A percentile compares a stretch with the other conserved stretches of the same genome.
Conservation (phyloP, 2,329 filamentous ascomycete genomes). For the Pseudogymnoascus sp. region DNA sequence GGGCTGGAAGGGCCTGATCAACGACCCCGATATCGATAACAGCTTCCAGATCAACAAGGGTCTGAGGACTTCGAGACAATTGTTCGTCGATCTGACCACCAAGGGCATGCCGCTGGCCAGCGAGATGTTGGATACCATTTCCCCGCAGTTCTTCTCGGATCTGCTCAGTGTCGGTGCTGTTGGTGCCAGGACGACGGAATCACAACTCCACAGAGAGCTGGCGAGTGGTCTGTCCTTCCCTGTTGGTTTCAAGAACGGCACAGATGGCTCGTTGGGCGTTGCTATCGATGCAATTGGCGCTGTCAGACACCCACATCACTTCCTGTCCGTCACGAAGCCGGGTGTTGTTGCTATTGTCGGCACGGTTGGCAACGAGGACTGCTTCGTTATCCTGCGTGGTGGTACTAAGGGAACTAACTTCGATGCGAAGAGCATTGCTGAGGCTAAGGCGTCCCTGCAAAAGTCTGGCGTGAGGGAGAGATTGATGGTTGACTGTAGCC, state of each 20-base stretch:
- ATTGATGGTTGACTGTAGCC: slow-evolving; percentile 97
- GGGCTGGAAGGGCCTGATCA: slow-evolving; percentile 98
- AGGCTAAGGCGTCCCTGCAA: slow-evolving; percentile 69
- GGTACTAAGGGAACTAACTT: slow-evolving; percentile 93
- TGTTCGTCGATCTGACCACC: slow-evolving; percentile 86
- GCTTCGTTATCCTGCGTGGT: slow-evolving; percentile 90
- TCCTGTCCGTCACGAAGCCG: slow-evolving; percentile 94
- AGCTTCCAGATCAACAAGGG: slow-evolving; percentile 99
- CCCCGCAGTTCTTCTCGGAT: slow-evolving; percentile 92
- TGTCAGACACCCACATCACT: slow-evolving; percentile 87
- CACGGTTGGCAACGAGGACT: slow-evolving; percentile 90
- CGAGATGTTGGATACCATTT: slow-evolving; percentile 98
- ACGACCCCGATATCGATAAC: slow-evolving; percentile 96
- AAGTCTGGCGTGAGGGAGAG: slow-evolving; percentile 67
- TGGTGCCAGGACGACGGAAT: slow-evolving; percentile 93
- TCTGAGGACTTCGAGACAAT: slow-evolving; percentile 71
- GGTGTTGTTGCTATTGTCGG: slow-evolving; percentile 92
- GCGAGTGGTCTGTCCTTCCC: slow-evolving; percentile 93
- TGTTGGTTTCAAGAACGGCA: slow-evolving; percentile 99
- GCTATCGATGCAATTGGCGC: slow-evolving; percentile 94
- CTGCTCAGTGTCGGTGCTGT: slow-evolving; percentile 85
- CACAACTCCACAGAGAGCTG: slow-evolving; percentile 88
- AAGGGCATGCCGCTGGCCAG: slow-evolving; percentile 93
- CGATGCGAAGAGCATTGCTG: slow-evolving; percentile 73
- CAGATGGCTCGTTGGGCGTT: slow-evolving; percentile 80